Percentiles rank a stretch among this genome's conserved stretches.
Conservation (phyloP, 2,329 filamentous ascomycete species). For the Dactylellina cionopaga region DNA sequence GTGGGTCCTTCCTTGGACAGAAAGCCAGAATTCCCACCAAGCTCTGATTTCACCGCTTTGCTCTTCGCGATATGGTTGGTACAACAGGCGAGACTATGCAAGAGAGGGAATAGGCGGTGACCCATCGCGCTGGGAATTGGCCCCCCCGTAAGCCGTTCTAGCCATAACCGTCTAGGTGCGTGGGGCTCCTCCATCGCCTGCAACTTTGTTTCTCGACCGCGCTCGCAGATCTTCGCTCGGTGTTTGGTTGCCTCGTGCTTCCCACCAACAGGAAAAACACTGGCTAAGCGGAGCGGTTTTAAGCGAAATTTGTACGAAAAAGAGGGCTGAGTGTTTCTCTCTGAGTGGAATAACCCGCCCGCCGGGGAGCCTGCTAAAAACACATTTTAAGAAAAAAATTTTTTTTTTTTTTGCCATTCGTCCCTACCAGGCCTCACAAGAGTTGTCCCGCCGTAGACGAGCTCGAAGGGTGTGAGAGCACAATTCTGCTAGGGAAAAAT, state of each 20-base stretch:
- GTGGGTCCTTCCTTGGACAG: constrained; percentile 34
- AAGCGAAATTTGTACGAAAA: constrained; percentile 53
- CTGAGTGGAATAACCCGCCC: constrained; percentile 36
- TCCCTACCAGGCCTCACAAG: constrained; percentile 5
- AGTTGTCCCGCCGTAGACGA: constrained; percentile 19
- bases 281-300: constrained; percentile 44
- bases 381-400: constrained; percentile 28
- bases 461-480: constrained; percentile 8
- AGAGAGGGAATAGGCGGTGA: constrained; percentile 52
- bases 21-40: constrained; percentile 50
- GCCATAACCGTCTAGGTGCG: constrained; percentile 47
- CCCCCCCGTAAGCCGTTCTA: constrained; percentile 23
- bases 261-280: constrained; percentile 49
- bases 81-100: constrained; percentile 52
- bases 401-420: constrained; percentile 26
- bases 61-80: constrained; percentile 42
- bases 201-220: constrained; percentile 21
- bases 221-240: constrained; percentile 26
- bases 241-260: constrained; percentile 51
- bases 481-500: constrained; percentile 41
- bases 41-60: constrained; percentile 46
- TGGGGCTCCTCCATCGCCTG: constrained; percentile 51
- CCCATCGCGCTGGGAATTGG: constrained; percentile 52
- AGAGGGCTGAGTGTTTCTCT: constrained; percentile 52
- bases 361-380: constrained; percentile 25